phyloP scores from a whole-genome alignment of 169 alveolate genomes.

The Plasmodium knowlesi region DNA sequence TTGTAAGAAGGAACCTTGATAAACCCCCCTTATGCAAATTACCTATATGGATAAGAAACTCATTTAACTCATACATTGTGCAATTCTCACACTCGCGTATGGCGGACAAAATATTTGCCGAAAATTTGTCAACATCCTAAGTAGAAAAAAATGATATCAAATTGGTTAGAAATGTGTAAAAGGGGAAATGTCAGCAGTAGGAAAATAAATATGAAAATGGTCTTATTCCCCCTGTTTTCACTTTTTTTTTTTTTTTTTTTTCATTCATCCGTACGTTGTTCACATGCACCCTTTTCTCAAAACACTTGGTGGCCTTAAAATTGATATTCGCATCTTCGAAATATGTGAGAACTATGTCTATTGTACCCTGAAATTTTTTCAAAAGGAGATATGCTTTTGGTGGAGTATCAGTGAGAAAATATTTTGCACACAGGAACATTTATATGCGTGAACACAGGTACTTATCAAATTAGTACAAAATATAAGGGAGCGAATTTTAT shows the following conservation, averaged over 20 bases:
- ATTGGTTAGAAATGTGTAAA: neutral
- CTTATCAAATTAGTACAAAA: neutral
- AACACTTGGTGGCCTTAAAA: conserved; percentile 35
- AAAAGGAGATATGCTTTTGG: neutral
- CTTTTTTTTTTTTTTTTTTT: neutral
- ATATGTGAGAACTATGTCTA: conserved; percentile 53
- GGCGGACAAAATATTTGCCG: conserved; percentile 48
- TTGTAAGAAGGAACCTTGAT: neutral
- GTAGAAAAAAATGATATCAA: neutral
- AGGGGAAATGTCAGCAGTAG: neutral
- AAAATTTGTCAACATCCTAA: conserved; percentile 36
- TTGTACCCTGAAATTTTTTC: conserved; percentile 23
- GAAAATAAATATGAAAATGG: neutral
- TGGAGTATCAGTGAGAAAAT: neutral
- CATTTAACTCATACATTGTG: conserved; percentile 34
- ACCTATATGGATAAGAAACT: conserved; percentile 47
- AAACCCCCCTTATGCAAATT: neutral
- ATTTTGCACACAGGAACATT: neutral
- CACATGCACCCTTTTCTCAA: conserved; percentile 49
- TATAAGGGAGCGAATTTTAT: neutral
- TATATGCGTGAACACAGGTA: neutral
- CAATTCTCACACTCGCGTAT: conserved; percentile 45
- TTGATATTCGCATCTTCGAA: conserved; percentile 73
- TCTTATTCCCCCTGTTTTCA: neutral
- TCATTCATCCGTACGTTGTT: conserved; percentile 14